phyloP scores from a whole-genome alignment of 805 yeast genomes.

The Sugiyamaella floridensis region DNA sequence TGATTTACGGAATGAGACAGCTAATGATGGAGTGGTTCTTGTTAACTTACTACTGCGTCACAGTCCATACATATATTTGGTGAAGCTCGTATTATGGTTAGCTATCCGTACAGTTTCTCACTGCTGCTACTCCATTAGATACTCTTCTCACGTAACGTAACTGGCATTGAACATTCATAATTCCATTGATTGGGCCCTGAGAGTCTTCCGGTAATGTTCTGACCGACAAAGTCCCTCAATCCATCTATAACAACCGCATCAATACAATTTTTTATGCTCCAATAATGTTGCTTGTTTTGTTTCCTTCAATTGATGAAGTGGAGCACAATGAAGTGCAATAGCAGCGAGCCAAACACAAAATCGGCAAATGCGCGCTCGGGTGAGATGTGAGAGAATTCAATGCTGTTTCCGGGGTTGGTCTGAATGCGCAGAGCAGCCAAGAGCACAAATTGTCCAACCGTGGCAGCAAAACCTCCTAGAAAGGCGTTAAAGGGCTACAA shows the following conservation, averaged over 20 bases:
- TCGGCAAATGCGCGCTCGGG: slow-evolving; percentile 77
- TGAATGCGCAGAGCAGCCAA: slow-evolving; percentile 69
- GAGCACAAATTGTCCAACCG: slow-evolving; percentile 94
- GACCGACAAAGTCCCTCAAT: too few species aligned
- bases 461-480: slow-evolving; percentile 81
- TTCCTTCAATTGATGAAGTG: slow-evolving; percentile 72
- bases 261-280: neutral
- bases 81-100: too few species aligned
- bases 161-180: too few species aligned
- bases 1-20: neutral
- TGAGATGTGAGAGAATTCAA: slow-evolving; percentile 38
- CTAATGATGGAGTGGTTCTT: too few species aligned
- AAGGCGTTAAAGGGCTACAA: slow-evolving; percentile 87
- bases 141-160: too few species aligned
- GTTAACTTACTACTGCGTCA: too few species aligned
- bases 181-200: too few species aligned
- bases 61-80: too few species aligned
- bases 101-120: too few species aligned
- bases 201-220: too few species aligned
- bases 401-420: slow-evolving; percentile 36
- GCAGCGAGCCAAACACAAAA: slow-evolving; percentile 75
- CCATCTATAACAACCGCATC: neutral
- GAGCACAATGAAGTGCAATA: slow-evolving; percentile 79
- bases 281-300: neutral
- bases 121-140: too few species aligned